These are phyloP conservation scores for Teunomyces kruisii DNA, from an alignment of 805 yeast species.

Conservation along the genomic window DNA sequence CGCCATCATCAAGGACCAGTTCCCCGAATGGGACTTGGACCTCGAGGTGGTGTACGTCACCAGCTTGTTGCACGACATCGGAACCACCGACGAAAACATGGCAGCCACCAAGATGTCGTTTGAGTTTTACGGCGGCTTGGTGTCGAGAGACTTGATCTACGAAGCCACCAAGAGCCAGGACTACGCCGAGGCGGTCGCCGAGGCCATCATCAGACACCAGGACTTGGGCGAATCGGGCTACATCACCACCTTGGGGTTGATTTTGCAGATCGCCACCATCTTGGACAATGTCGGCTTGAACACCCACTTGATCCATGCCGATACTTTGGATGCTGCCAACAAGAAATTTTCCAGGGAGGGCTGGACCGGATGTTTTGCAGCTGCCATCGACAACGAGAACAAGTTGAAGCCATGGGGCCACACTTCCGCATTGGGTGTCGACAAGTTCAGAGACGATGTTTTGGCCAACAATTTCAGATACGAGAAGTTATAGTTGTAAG, in stretches of 20 bases:
- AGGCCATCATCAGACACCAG: conserved; percentile 36
- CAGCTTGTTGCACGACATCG: conserved; percentile 34
- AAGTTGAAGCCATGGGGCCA: conserved; percentile 35
- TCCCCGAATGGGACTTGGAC: conserved; percentile 31
- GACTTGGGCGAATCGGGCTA: conserved; percentile 32
- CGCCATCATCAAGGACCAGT: conserved; percentile 32
- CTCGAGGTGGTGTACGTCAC: conserved; percentile 28
- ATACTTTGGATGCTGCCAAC: conserved; percentile 27
- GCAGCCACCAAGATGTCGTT: conserved; percentile 32
- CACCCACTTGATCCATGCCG: conserved; percentile 24
- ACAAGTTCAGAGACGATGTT: conserved; percentile 26
- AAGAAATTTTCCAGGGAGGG: conserved; percentile 24
- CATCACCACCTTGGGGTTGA: conserved; percentile 32
- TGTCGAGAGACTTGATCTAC: conserved; percentile 25
- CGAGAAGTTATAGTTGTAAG: conserved; percentile 14
- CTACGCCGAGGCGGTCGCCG: conserved; percentile 35
- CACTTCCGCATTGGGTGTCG: conserved; percentile 31
- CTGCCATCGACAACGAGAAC: conserved; percentile 31
- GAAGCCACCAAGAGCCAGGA: conserved; percentile 22
- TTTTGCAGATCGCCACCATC: conserved; percentile 32
- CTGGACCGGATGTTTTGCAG: conserved; percentile 32
- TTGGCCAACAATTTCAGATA: conserved; percentile 24
- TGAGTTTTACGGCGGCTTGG: conserved; percentile 33
- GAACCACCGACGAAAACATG: conserved; percentile 33
- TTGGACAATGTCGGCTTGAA: conserved; percentile 33